Base-by-base conservation (phyloP, 1,139 yeast species). In the Candida sp. region DNA sequence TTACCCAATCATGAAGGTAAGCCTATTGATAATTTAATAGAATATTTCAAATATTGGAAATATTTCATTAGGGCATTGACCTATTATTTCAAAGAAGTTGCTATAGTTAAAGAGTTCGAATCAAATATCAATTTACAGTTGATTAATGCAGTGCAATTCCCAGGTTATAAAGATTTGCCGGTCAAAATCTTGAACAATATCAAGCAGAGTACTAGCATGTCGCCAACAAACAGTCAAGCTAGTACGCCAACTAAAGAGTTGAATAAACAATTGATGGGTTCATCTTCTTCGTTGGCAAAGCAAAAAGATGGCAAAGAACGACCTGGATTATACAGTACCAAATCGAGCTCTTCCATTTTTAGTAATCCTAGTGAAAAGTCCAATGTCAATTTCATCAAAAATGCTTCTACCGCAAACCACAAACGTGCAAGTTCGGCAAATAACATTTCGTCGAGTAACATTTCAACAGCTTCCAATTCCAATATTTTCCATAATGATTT, bases 1-100 rank as follows among this genome's bases (percentile, higher is more conserved):
- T 57, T 73, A 12, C 79, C 79, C 3, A 49, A 59, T 2, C 58
- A 55, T 42, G 75, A 70, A 45, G 57, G 75, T 23, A 67, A 58
- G 44, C 84, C 84, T 3, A 70, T 77, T 21, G 81, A 77, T 51
- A 71, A 71, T 43, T 64, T 79, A 54, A 63, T 78, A 43, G 76
- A 70, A 44, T 70, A 86, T 55, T 85, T 86, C 61, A 81, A 82
- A 47, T 75, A 78, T 45, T 86, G 91, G 89, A 81, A 84, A 55
- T 79, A 79, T 60, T 76, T 85, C 47, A 71, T 86, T 49, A 82
- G 81, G 53, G 81, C 86, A 15, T 58, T 85, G 47, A 69, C 81
- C 30, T 70, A 72, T 48, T 86, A 86, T 58, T 74, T 82, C 51
- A 79, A 78, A 49, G 87, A 84, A 51, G 71, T 82, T 36, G 68